phyloP scores from a whole-genome alignment of 371 early-diverging fungal species.

The Apophysomyces ossiformis region DNA sequence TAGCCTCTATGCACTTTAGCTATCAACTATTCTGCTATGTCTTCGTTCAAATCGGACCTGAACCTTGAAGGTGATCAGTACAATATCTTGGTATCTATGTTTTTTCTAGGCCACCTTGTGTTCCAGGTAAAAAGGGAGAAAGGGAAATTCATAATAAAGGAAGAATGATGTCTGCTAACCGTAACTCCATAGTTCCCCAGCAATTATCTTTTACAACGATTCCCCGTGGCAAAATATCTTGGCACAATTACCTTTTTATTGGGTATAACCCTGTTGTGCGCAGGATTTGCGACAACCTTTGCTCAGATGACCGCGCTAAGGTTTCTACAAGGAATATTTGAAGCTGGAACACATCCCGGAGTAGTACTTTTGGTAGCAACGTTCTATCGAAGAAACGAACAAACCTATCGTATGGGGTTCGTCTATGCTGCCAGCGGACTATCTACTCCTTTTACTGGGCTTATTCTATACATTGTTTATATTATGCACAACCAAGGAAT shows the following conservation, averaged over 20 bases:
- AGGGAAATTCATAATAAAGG: not conserved
- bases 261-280: constrained; percentile 20
- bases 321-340: constrained; percentile 32
- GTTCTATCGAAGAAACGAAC: constrained; percentile 25
- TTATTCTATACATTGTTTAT: constrained; percentile 54
- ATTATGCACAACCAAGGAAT: constrained; percentile 41
- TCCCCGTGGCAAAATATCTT: constrained; percentile 24
- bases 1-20: constrained; percentile 13
- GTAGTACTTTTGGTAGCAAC: constrained; percentile 14
- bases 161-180: not conserved
- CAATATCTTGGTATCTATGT: constrained; percentile 39
- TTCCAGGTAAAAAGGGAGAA: constrained; percentile 34
- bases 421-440: constrained; percentile 28
- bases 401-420: constrained; percentile 15
- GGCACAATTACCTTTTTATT: constrained; percentile 21
- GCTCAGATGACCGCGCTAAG: constrained; percentile 20
- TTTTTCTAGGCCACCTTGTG: constrained; percentile 43
- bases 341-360: constrained; percentile 32
- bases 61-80: constrained; percentile 32
- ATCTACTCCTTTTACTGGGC: constrained; percentile 54
- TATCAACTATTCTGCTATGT: constrained; percentile 37
- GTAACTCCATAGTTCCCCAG: constrained; percentile 27
- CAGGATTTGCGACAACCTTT: constrained; percentile 16
- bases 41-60: constrained; percentile 35
- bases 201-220: constrained; percentile 27